Conservation (phyloP, 1,139 yeast genomes). For the Yarrowia galli region DNA sequence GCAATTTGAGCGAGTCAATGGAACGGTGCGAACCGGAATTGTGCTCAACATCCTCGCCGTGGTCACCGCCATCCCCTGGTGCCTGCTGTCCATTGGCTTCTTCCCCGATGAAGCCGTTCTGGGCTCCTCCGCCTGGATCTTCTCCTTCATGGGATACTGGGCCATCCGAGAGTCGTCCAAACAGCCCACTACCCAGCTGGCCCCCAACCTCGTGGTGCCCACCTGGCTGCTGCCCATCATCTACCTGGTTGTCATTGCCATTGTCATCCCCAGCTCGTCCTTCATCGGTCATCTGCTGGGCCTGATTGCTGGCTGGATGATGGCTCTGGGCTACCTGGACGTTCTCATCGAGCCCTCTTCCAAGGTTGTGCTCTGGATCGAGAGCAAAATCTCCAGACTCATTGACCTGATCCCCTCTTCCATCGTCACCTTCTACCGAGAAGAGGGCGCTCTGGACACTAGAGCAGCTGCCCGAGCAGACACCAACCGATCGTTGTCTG, state of each 20-base stretch:
- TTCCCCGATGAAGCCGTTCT: conserved; percentile 63
- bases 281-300: conserved; percentile 75
- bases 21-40: conserved; percentile 88
- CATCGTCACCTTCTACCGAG: conserved; percentile 62
- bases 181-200: conserved; percentile 53
- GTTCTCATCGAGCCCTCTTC: conserved; percentile 70
- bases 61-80: conserved; percentile 71
- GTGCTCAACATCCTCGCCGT: conserved; percentile 77
- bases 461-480: conserved; percentile 24
- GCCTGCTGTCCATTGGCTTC: conserved; percentile 62
- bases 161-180: conserved; percentile 65
- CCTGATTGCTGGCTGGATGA: conserved; percentile 58
- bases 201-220: conserved; percentile 56
- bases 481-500: conserved; percentile 17
- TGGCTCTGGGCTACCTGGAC: conserved; percentile 65
- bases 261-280: conserved; percentile 66
- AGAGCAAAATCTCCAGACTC: conserved; percentile 57
- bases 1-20: conserved; percentile 72
- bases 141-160: conserved; percentile 70
- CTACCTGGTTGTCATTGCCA: conserved; percentile 58
- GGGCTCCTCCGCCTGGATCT: conserved; percentile 72
- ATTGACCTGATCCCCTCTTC: conserved; percentile 62
- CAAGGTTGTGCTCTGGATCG: conserved; percentile 69
- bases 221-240: conserved; percentile 68
- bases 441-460: conserved; percentile 60